phyloP scores from a whole-genome alignment of 225 moss, liverwort and hornwort species.

The Takakia lepidozioides region DNA sequence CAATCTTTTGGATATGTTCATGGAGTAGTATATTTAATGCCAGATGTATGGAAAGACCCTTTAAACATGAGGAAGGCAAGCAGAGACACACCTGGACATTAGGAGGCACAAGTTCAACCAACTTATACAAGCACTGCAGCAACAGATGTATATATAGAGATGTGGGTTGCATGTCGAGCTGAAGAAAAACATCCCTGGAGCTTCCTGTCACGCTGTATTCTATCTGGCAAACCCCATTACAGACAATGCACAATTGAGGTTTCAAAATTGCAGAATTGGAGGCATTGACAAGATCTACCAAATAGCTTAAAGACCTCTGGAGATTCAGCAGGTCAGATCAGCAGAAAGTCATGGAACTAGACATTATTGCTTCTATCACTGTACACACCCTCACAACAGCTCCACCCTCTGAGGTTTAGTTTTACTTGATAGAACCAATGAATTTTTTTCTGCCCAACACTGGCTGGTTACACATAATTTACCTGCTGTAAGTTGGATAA shows the following conservation, averaged over 20 bases:
- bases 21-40: no score
- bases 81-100: conserved; percentile 24
- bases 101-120: conserved; percentile 19
- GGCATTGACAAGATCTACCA: conserved; percentile 7
- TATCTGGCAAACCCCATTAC: conserved; percentile 31
- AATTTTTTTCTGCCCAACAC: no score
- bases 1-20: no score
- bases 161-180: conserved; percentile 31
- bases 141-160: conserved; percentile 24
- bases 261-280: conserved; percentile 1
- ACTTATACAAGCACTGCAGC: conserved; percentile 33
- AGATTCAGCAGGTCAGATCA: no score
- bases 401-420: no score
- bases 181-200: conserved; percentile 19
- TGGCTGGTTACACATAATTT: no score
- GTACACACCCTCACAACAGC: neutral
- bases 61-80: no score
- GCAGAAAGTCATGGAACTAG: no score
- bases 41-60: no score
- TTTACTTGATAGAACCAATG: no score
- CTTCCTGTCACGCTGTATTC: conserved; percentile 31
- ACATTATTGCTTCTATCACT: neutral
- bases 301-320: no score
- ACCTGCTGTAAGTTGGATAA: conserved; percentile 9
- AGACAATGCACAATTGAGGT: no score